Base-by-base conservation (phyloP, 129 eudicot genomes). In the Sambucus nigra region DNA sequence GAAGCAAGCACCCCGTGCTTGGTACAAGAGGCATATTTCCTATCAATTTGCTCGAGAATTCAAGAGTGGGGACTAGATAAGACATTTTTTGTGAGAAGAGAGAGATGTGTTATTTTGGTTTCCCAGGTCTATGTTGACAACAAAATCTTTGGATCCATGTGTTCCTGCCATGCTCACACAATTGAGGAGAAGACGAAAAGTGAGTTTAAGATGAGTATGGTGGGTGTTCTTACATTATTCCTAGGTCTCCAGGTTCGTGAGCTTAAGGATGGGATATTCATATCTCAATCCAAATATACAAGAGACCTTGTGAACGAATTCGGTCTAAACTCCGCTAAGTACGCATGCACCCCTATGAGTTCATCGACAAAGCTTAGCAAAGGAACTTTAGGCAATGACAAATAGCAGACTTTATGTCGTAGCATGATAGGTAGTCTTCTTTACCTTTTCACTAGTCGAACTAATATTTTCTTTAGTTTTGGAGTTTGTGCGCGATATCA, bases 41-140 rank as follows among this genome's bases (percentile, higher is more conserved):
- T 5, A 0, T 46, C 7, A 31, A 26, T 60, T 44, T 28, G 5
- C 1, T 16, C 25, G 45, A 25, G 44, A n/a, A n/a, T n/a, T n/a
- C n/a, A n/a, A n/a, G n/a, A n/a, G n/a, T n/a, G 53, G 1, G 12
- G 7, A 16, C 7, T 45, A 14, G 44, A 46, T 9, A 60, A 25
- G 3, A 47, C 65, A 0, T 14, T 60, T 15, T 44, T 60, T 20
- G 2, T 60, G 0, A 26, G 18, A 27, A 17, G 44, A 32, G 0
- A 16, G 4, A 14, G 42, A 47, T 11, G 8, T 60, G 4, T 16
- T 60, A 25, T 8, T 45, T n/a, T n/a, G n/a, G n/a, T n/a, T n/a
- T 27, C 18, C 0, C 65, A 45, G 46, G 28, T 60, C 20, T 60
- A 60, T 60, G 42, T 45, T 27, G 52, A 58, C 42, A 52, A 58